A percentile compares a stretch with the other conserved stretches of the same genome.
Evolutionary conservation across 805 yeast genomes (phyloP).

Genomic region (Hanseniaspora jakobsenii): DNA sequence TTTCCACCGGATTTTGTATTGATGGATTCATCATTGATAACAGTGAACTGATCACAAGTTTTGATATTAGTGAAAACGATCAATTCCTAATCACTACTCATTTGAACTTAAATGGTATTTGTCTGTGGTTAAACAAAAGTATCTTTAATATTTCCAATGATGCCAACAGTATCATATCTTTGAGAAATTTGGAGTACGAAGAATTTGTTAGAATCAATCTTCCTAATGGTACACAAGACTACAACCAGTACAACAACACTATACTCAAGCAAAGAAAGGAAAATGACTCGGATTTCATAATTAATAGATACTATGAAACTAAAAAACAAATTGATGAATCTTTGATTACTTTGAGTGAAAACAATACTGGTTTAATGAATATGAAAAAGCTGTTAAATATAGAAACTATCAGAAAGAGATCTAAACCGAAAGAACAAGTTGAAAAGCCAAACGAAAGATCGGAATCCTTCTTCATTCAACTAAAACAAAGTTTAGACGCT

Average conservation of each 20-base stretch:
- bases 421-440: constrained; percentile 81
- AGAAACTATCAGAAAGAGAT: constrained; percentile 73
- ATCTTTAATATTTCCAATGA: constrained; percentile 48
- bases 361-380: constrained; percentile 41
- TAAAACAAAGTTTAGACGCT: constrained; percentile 61
- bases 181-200: constrained; percentile 62
- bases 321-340: constrained; percentile 49
- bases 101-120: constrained; percentile 78
- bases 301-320: constrained; percentile 35
- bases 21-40: constrained; percentile 72
- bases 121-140: constrained; percentile 83
- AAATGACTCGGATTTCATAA: constrained; percentile 26
- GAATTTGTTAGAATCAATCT: constrained; percentile 52
- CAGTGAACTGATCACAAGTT: constrained; percentile 53
- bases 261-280: constrained; percentile 21
- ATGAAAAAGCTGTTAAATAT: constrained; percentile 67
- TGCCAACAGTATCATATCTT: constrained; percentile 36
- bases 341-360: constrained; percentile 61
- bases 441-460: constrained; percentile 63
- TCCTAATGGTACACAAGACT: constrained; percentile 72
- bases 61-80: constrained; percentile 75
- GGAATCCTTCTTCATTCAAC: constrained; percentile 64
- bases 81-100: constrained; percentile 88
- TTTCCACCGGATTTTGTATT: constrained; percentile 92
- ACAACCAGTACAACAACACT: constrained; percentile 39